A percentile compares a stretch with the other conserved stretches of the same genome.
phyloP scores from a whole-genome alignment of 768 basidiomycete species.

The Guyanaporus albipodus region DNA sequence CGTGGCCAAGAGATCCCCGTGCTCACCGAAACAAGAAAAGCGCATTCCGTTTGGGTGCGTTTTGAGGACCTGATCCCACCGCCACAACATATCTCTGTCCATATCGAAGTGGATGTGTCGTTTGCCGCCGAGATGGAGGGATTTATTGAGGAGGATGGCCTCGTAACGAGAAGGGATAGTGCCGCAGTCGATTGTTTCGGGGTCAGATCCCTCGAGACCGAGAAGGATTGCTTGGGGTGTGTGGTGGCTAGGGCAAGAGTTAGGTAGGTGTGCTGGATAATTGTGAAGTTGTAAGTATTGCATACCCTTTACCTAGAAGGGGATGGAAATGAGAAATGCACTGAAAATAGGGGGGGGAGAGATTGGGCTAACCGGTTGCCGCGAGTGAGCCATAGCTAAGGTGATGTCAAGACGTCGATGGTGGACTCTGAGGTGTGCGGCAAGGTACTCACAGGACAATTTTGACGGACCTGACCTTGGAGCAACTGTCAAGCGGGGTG shows the following conservation, averaged over 20 bases:
- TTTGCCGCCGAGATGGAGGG: slow-evolving; percentile 65
- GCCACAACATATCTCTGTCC: slow-evolving; percentile 90
- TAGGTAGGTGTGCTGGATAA: slow-evolving; percentile 5
- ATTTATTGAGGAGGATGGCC: slow-evolving; percentile 60
- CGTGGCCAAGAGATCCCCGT: slow-evolving; percentile 87
- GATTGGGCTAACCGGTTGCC: slow-evolving; percentile 73
- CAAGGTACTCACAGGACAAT: slow-evolving; percentile 62
- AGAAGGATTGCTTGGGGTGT: slow-evolving; percentile 84
- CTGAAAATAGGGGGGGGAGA: too few species aligned
- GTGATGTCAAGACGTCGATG: background rate
- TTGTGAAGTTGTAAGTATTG: slow-evolving; percentile 1
- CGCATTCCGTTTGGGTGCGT: slow-evolving; percentile 93
- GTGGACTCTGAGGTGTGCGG: background rate
- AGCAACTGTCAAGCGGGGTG: background rate
- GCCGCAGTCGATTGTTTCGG: slow-evolving; percentile 88
- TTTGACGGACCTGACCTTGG: slow-evolving; percentile 74
- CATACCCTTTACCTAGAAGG: slow-evolving; percentile 69
- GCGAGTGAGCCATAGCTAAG: slow-evolving; percentile 86
- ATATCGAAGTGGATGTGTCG: slow-evolving; percentile 83
- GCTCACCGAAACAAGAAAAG: slow-evolving; percentile 75
- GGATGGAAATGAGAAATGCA: background rate
- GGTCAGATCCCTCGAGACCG: slow-evolving; percentile 84
- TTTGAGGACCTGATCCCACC: slow-evolving; percentile 84
- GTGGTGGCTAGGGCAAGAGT: slow-evolving; percentile 55
- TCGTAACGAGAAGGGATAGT: slow-evolving; percentile 76